phyloP scores from a whole-genome alignment of 768 basidiomycete species.

The Hericium rajendrae region DNA sequence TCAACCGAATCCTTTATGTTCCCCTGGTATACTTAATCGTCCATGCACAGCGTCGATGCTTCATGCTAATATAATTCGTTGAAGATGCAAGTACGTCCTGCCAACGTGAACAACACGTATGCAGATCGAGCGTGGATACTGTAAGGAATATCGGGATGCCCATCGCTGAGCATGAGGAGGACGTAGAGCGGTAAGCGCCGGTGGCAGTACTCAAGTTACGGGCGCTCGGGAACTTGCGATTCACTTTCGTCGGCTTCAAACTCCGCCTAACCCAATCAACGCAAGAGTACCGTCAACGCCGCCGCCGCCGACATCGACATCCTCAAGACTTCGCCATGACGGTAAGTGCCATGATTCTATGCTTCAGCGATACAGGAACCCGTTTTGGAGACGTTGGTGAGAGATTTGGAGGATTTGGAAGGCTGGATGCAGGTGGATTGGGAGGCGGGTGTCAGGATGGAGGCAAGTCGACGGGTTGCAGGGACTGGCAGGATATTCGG shows the following conservation, averaged over 20 bases:
- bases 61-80: too few species aligned
- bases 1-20: too few species aligned
- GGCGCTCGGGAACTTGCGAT: neutral
- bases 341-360: conserved; percentile 5
- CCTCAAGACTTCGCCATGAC: conserved; percentile 10
- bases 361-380: neutral
- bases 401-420: neutral
- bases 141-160: too few species aligned
- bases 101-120: too few species aligned
- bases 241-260: neutral
- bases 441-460: neutral
- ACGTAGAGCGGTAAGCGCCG: too few species aligned
- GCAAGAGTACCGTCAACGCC: conserved; percentile 2
- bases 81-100: too few species aligned
- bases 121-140: too few species aligned
- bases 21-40: too few species aligned
- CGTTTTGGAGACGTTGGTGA: neutral
- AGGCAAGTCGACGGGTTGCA: neutral
- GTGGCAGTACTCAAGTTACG: neutral
- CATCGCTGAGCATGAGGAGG: too few species aligned
- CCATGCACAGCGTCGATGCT: too few species aligned
- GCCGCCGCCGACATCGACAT: conserved; percentile 6
- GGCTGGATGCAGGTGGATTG: neutral
- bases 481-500: neutral
- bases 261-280: conserved; percentile 8